Conservation (phyloP, 305 asterid genomes). For the Caryopteris hybrid region DNA sequence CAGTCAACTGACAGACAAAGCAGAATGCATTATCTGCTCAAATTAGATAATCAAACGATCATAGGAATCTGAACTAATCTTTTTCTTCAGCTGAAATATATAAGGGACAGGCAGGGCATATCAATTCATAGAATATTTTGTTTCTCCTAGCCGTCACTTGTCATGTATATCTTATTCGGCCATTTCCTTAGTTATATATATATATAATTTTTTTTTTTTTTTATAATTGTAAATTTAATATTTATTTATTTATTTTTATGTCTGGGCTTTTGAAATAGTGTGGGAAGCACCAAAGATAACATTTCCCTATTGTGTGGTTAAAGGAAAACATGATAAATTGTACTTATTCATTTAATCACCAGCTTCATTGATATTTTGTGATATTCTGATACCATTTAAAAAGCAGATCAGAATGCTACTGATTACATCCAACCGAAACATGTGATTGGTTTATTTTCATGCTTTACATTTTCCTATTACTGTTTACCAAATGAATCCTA, state of each 20-base stretch:
- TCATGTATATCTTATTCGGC: neutral
- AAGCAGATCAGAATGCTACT: neutral
- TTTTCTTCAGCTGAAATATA: neutral
- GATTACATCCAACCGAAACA: neutral
- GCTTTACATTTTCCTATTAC: neutral
- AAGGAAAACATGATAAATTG: neutral
- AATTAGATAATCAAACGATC: neutral
- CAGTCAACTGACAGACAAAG: neutral
- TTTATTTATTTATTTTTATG: too few species aligned
- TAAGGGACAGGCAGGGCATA: neutral
- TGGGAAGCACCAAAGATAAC: neutral
- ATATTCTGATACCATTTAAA: neutral
- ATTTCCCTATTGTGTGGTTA: neutral
- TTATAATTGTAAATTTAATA: too few species aligned
- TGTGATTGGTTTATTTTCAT: neutral
- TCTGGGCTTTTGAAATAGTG: neutral
- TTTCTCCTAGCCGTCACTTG: neutral
- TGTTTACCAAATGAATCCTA: neutral
- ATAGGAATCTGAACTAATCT: neutral
- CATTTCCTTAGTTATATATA: too few species aligned
- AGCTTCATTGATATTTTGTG: neutral
- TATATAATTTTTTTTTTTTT: too few species aligned
- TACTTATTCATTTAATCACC: neutral
- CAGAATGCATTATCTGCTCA: neutral
- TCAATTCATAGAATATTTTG: neutral